Evolutionary conservation across 2,329 filamentous ascomycete genomes (phyloP).

Genomic region (Tolypocladium nubicola): DNA sequence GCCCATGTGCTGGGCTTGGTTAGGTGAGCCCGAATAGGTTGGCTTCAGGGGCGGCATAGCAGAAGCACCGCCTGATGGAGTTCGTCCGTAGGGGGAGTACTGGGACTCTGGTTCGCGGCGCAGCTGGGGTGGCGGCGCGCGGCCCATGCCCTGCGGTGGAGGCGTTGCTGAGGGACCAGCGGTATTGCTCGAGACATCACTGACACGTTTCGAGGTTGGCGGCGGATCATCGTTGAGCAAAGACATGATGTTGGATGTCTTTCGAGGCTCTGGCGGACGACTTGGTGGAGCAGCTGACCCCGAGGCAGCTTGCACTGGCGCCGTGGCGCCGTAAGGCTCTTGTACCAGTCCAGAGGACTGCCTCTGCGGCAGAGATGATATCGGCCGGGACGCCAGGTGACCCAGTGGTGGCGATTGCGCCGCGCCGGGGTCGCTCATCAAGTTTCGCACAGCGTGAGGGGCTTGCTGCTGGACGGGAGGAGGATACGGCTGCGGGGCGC

Average conservation of each 20-base stretch:
- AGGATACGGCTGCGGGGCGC: conserved; percentile 21
- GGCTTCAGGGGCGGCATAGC: conserved; percentile 47
- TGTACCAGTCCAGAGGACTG: conserved; percentile 18
- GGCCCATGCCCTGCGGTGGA: conserved; percentile 35
- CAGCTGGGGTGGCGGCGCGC: conserved; percentile 29
- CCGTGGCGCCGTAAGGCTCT: conserved; percentile 17
- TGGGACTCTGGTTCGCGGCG: conserved; percentile 39
- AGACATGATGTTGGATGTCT: conserved; percentile 53
- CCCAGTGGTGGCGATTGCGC: conserved; percentile 27
- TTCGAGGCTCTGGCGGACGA: conserved; percentile 37
- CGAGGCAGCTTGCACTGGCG: conserved; percentile 18
- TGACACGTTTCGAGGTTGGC: conserved; percentile 39
- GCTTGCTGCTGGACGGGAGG: conserved; percentile 22
- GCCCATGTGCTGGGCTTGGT: conserved; percentile 33
- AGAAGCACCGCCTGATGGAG: conserved; percentile 23
- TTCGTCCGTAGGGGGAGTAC: conserved; percentile 34
- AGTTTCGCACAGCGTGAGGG: conserved; percentile 26
- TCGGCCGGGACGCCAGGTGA: conserved; percentile 24
- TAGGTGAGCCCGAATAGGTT: conserved; percentile 36
- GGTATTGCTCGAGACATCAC: conserved; percentile 30
- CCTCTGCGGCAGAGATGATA: conserved; percentile 26
- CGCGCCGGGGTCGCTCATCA: conserved; percentile 28
- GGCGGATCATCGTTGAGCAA: conserved; percentile 50
- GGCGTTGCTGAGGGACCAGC: conserved; percentile 37
- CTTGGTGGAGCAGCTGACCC: conserved; percentile 22